Percentiles rank a stretch among this genome's conserved stretches.
phyloP scores from a whole-genome alignment of 1,284 basidiomycete species.

The Moesziomyces sp. region DNA sequence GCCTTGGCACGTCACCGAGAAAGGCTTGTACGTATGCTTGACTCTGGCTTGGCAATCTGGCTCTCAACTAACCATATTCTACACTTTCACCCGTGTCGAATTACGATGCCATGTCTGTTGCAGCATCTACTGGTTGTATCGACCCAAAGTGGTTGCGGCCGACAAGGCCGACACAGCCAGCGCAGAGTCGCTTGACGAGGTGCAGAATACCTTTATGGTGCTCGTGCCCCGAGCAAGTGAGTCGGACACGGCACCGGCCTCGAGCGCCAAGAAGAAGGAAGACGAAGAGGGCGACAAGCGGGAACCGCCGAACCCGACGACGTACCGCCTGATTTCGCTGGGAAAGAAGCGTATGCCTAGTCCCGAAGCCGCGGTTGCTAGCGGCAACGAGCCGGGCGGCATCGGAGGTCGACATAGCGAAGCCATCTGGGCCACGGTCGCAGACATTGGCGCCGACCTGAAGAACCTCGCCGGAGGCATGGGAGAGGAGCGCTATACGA shows the following conservation, averaged over 20 bases:
- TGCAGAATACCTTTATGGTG: slow-evolving; percentile 48
- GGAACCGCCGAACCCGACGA: slow-evolving; percentile 38
- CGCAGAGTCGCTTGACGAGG: slow-evolving; percentile 43
- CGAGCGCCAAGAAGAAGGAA: slow-evolving; percentile 2
- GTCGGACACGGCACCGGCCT: slow-evolving; percentile 36
- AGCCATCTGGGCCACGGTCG: slow-evolving; percentile 54
- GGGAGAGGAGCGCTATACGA: slow-evolving; percentile 47
- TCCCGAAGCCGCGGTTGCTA: slow-evolving; percentile 42
- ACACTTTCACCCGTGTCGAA: neutral
- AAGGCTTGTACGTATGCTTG: slow-evolving; percentile 21
- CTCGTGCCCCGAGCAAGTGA: slow-evolving; percentile 46
- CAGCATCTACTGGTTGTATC: slow-evolving; percentile 55
- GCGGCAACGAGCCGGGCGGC: slow-evolving; percentile 46
- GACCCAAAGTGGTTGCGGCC: slow-evolving; percentile 48
- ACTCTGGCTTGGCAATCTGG: neutral
- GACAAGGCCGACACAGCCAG: slow-evolving; percentile 33
- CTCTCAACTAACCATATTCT: neutral
- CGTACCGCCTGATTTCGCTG: slow-evolving; percentile 48
- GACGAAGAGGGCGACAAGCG: slow-evolving; percentile 32
- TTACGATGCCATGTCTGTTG: no score
- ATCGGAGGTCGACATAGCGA: slow-evolving; percentile 53
- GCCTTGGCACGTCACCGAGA: slow-evolving; percentile 38
- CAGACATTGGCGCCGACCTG: slow-evolving; percentile 43
- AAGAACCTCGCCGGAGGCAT: slow-evolving; percentile 22
- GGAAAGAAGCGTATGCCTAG: slow-evolving; percentile 56